Evolutionary conservation across 495 filamentous ascomycete species (phyloP).

Genomic region (Podospora comata): DNA sequence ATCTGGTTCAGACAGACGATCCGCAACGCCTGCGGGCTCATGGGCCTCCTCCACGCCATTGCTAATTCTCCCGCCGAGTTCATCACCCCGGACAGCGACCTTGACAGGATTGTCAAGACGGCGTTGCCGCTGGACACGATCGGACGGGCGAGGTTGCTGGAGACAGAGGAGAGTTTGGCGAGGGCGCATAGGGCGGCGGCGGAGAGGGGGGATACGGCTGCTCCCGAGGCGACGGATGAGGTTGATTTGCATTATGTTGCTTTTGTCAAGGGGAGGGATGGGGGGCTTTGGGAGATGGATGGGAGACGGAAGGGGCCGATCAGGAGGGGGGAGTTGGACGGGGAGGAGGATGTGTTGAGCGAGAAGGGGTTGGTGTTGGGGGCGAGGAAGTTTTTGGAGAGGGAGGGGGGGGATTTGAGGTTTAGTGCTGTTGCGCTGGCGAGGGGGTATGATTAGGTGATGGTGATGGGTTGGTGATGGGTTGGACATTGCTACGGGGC

Average conservation of each 20-base stretch:
- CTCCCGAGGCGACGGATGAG: constrained; percentile 63
- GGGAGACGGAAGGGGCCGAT: constrained; percentile 70
- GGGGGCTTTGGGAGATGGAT: constrained; percentile 81
- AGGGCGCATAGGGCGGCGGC: constrained; percentile 70
- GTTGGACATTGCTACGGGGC: neutral
- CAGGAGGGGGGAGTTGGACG: constrained; percentile 51
- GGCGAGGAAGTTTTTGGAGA: constrained; percentile 58
- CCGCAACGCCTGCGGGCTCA: constrained; percentile 75
- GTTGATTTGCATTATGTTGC: constrained; percentile 81
- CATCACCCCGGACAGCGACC: constrained; percentile 40
- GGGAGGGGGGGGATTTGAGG: constrained; percentile 63
- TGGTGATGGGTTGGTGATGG: neutral
- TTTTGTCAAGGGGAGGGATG: constrained; percentile 70
- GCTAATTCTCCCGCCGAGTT: constrained; percentile 51
- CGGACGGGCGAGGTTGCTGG: constrained; percentile 66
- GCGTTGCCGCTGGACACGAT: constrained; percentile 52
- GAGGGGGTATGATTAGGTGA: constrained; percentile 56
- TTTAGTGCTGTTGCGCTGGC: constrained; percentile 74
- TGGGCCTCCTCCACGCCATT: constrained; percentile 73
- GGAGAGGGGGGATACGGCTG: constrained; percentile 64
- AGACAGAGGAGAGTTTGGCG: constrained; percentile 68
- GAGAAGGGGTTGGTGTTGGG: constrained; percentile 63
- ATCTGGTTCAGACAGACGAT: constrained; percentile 89
- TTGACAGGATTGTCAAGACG: constrained; percentile 42
- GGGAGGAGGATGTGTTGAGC: constrained; percentile 65